These are phyloP conservation scores for Nicotiana noctiflora DNA, from an alignment of 257 asterid species.

Conservation along the genomic window DNA sequence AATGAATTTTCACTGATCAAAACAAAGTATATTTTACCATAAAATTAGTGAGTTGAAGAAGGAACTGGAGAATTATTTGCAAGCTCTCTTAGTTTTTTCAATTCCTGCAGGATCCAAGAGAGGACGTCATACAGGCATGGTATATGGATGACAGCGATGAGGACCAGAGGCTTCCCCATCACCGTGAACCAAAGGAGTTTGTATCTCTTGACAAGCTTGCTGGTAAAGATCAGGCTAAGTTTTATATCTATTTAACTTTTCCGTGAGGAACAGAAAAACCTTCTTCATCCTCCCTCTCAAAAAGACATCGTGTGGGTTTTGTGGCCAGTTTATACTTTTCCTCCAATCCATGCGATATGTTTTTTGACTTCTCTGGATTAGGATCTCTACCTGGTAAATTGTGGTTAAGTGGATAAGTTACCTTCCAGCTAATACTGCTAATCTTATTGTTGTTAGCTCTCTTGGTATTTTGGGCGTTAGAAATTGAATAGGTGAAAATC, in stretches of 20 bases:
- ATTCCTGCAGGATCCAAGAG: slow-evolving; percentile 52
- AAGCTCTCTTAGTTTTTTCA: slow-evolving; percentile 2
- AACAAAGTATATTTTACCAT: background rate
- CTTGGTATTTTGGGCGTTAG: too few species aligned
- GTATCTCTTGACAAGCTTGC: slow-evolving; percentile 83
- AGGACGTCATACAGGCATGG: slow-evolving; percentile 89
- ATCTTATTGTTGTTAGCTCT: too few species aligned
- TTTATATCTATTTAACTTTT: background rate
- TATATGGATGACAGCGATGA: slow-evolving; percentile 85
- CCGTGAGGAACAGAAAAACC: background rate
- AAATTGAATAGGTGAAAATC: too few species aligned
- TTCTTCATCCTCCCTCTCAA: background rate
- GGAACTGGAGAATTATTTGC: background rate
- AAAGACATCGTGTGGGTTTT: background rate
- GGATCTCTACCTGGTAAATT: background rate
- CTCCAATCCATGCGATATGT: background rate
- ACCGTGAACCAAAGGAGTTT: slow-evolving; percentile 67
- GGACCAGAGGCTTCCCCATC: slow-evolving; percentile 96
- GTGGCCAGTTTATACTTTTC: background rate
- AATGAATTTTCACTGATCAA: background rate
- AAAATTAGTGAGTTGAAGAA: background rate
- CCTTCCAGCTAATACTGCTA: background rate
- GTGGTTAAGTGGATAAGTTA: background rate
- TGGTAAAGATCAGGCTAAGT: slow-evolving; percentile 34
- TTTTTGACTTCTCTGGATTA: background rate